A percentile compares a stretch with the other conserved stretches of the same genome.
These are phyloP conservation scores for Monascus purpureus DNA, from an alignment of 495 filamentous ascomycete species.

Conservation along the genomic window DNA sequence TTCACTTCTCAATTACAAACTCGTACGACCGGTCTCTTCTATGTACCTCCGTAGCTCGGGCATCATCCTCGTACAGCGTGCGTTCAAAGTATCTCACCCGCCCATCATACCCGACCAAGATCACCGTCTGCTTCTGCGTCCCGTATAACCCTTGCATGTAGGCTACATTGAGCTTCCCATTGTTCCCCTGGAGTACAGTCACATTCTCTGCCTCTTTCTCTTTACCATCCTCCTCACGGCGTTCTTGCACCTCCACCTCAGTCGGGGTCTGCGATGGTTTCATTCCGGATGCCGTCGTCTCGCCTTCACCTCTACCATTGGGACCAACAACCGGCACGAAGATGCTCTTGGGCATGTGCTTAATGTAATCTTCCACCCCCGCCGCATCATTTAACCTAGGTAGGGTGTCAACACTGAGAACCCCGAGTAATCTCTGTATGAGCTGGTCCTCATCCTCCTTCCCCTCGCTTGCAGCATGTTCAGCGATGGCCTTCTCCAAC, in stretches of 20 bases:
- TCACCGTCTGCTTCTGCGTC: slow-evolving; percentile 68
- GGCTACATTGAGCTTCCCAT: slow-evolving; percentile 3
- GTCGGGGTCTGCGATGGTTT: no score
- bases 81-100: slow-evolving; percentile 59
- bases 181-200: slow-evolving; percentile 5
- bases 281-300: slow-evolving; percentile 26
- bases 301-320: no score
- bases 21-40: slow-evolving; percentile 45
- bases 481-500: slow-evolving; percentile 19
- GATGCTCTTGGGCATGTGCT: slow-evolving; percentile 53
- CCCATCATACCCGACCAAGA: slow-evolving; percentile 59
- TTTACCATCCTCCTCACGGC: slow-evolving; percentile 36
- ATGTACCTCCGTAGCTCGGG: slow-evolving; percentile 34
- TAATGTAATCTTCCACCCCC: slow-evolving; percentile 47
- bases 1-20: slow-evolving; percentile 40
- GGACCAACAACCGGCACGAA: slow-evolving; percentile 60
- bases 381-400: slow-evolving; percentile 37
- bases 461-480: slow-evolving; percentile 23
- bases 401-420: slow-evolving; percentile 53
- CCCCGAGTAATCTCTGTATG: slow-evolving; percentile 40
- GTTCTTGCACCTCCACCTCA: no score
- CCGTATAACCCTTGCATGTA: slow-evolving; percentile 42
- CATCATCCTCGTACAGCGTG: slow-evolving; percentile 52
- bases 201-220: slow-evolving; percentile 30
- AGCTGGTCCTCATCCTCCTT: slow-evolving; percentile 39